Percentiles rank a stretch among this genome's conserved stretches.
phyloP scores from a whole-genome alignment of 1,284 basidiomycete genomes.

The Sporisorium exsertum region DNA sequence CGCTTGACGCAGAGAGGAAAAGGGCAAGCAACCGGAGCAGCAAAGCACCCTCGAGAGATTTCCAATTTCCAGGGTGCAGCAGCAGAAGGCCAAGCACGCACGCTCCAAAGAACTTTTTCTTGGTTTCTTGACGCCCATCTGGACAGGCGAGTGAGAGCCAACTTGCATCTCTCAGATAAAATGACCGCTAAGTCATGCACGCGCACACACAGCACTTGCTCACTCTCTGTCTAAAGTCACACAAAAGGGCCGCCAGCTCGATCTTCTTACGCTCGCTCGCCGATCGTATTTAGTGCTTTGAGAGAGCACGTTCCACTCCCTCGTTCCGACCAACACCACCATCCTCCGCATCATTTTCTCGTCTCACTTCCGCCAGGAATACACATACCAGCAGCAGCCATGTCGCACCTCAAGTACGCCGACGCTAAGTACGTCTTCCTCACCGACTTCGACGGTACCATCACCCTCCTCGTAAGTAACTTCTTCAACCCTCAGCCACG shows the following conservation, averaged over 20 bases:
- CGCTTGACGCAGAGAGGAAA: not conserved
- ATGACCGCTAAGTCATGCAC: too few relatives aligned
- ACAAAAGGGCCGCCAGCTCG: not conserved
- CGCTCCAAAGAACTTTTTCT: not conserved
- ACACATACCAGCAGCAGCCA: slow-evolving; percentile 8
- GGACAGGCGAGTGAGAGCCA: not conserved
- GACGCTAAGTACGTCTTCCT: slow-evolving; percentile 67
- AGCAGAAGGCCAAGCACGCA: not conserved
- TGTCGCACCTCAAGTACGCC: slow-evolving; percentile 63
- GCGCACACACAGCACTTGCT: slow-evolving; percentile 1
- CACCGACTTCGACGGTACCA: slow-evolving; percentile 68
- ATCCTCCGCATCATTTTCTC: not conserved
- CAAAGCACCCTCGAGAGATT: not conserved
- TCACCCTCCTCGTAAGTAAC: slow-evolving; percentile 57
- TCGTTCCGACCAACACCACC: slow-evolving; percentile 9
- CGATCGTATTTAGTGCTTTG: slow-evolving; percentile 8
- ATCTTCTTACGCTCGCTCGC: not conserved
- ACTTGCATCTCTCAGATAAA: not conserved
- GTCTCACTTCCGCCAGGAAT: not conserved
- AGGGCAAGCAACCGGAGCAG: not conserved
- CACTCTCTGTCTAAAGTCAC: not conserved
- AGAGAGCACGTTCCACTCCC: not conserved
- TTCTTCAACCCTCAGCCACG: not conserved
- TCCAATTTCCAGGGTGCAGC: slow-evolving; percentile 23
- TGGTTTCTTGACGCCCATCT: not conserved